Base-by-base conservation (phyloP, 2,329 filamentous ascomycete species). In the Ambrosiella beaveri region DNA sequence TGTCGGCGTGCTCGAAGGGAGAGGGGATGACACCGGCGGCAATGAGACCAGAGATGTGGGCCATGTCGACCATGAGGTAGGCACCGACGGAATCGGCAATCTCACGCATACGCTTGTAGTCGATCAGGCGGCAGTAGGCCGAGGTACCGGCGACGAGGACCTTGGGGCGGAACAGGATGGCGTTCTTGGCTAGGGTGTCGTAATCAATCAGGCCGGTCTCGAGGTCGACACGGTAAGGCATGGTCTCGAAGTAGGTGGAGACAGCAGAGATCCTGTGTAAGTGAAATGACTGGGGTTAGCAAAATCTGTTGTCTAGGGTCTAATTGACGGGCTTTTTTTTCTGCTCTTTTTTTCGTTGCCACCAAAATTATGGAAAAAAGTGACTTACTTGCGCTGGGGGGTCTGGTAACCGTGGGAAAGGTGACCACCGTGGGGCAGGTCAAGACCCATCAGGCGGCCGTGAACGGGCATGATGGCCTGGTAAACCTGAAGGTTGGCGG, bases 161-260 rank as follows among this genome's bases (percentile, higher is more conserved):
- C 79, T 97, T 97, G 66, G 93, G 93, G 64, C 93, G 86, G 80
- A 91, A 98, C 67, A 98, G 80, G 63, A 85, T 75, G 60, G 90
- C 91, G 67, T 93, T 84, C 76, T 94, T 86, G 74, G 93, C 85
- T 63, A 98, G 84, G 66, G 80, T 82, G 66, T 95, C 88, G 72
- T 98, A 98, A 74, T 98, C 93, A 68, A 98, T 98, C 71, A 97
- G 83, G 65, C 93, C 93, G 38, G 93, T 97, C 67, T 86, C 81
- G 65, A 87, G 79, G 71, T 93, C 78, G 63, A 97, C 85, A 62
- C 89, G 84, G 79, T 98, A 98, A 58, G 93, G 93, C 74, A 98
- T 85, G 61, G 93, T 98, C 79, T 98, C 91, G 70, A 97, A 98
- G 81, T 98, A 98, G 68, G 91, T 97, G 44, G 91, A 97, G 66